Evolutionary conservation across 495 filamentous ascomycete genomes (phyloP).

Genomic region (Thermothielavioides terrestris): DNA sequence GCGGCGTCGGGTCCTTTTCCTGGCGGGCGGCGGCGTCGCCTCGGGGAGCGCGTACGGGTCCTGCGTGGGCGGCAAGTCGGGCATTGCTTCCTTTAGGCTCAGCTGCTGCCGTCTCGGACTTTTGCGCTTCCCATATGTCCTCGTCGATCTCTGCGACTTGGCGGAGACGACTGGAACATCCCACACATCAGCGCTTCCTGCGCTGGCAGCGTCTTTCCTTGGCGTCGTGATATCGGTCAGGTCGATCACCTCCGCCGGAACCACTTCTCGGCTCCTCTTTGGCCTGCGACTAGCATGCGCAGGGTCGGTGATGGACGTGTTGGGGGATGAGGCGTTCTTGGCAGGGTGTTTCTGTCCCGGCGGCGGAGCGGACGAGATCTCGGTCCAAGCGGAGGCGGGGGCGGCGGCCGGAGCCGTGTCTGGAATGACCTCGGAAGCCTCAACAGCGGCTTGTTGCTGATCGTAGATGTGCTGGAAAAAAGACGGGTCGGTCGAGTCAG

Average conservation of each 20-base stretch:
- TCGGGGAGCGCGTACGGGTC: conserved; percentile 19
- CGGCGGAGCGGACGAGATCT: conserved; percentile 4
- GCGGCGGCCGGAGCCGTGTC: background rate
- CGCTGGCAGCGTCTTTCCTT: conserved; percentile 1
- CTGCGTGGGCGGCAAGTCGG: conserved; percentile 7
- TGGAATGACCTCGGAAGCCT: background rate
- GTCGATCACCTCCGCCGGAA: conserved; percentile 8
- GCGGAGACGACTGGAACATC: conserved; percentile 6
- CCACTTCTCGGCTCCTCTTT: background rate
- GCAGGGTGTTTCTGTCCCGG: background rate
- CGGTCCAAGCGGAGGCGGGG: background rate
- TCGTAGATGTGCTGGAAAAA: conserved; percentile 25
- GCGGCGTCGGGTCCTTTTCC: conserved; percentile 1
- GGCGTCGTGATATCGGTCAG: conserved; percentile 18
- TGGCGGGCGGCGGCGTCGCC: conserved; percentile 2
- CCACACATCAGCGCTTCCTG: conserved; percentile 9
- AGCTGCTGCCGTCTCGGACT: conserved; percentile 3
- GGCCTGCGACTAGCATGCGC: conserved; percentile 1
- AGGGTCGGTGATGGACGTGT: conserved; percentile 17
- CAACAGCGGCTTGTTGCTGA: conserved; percentile 12
- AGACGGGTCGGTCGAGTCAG: conserved; percentile 21
- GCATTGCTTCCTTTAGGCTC: background rate
- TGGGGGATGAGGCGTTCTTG: conserved; percentile 8
- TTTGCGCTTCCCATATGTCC: conserved; percentile 19
- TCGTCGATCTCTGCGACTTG: background rate